Evolutionary conservation across 305 asterid species (phyloP), one percentile per base, ranked within the genome.

Genomic region (Euphrasia arctica): DNA sequence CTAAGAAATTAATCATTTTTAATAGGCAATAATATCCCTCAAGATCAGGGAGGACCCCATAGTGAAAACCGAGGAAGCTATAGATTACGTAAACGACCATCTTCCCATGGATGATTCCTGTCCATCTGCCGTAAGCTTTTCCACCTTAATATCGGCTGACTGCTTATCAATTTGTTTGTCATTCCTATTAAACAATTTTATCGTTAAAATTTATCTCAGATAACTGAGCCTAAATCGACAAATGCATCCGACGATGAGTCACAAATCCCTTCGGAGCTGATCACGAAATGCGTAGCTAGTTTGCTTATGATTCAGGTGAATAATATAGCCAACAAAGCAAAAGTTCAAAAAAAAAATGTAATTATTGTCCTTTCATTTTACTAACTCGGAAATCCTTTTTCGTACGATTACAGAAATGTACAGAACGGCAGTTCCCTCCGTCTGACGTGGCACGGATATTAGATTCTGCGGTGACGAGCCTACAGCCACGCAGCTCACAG

Each of bases 251-350:
- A 77, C 27, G 70, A 77, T n/a, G 92, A 82, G 73, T 71, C 87
- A 39, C 88, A 81, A 67, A 78, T 88, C 51, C 99, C 99, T 54
- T 80, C 88, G 0, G 96, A 93, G 75, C 83, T 93, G 77, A 90
- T 93, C 73, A 70, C 85, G 50, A 85, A 83, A 70, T 93, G 96
- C 54, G 84, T 93, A 48, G 94, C 97, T 15, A 86, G 97, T 58
- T 71, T 93, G 79, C 89, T 90, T 62, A 93, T 86, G 97, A 93
- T 93, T 80, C 99, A 93, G 96, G 99, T 90, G 70, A 78, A 63
- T 31, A 58, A 55, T 36, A 45, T 18, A 27, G 15, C 28, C 14
- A 58, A 31, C 47, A 58, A 58, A n/a, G 18, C 7, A 55, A 55
- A 13, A 15, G 8, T 4, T 2, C n/a, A n/a, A n/a, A 18, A 18